A percentile compares a stretch with the other conserved stretches of the same genome.
phyloP scores from a whole-genome alignment of 805 yeast species.

The Candida railenensis region DNA sequence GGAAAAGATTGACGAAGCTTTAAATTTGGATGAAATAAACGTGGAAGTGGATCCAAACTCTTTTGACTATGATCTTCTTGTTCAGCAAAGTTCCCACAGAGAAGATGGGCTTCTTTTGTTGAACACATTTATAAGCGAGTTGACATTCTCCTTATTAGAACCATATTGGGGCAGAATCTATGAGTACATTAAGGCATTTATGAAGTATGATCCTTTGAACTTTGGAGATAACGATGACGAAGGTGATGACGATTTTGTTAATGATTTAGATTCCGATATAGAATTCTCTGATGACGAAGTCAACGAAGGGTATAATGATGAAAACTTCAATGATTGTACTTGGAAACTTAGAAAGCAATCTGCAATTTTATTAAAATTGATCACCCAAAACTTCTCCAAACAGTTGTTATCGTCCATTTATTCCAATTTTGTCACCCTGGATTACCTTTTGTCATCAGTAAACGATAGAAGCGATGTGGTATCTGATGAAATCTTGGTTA shows the following conservation, averaged over 20 bases:
- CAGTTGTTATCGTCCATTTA: constrained; percentile 3
- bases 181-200: constrained; percentile 19
- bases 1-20: constrained; percentile 15
- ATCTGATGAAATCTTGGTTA: constrained; percentile 45
- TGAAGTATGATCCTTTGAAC: constrained; percentile 31
- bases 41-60: constrained; percentile 24
- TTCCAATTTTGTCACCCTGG: constrained; percentile 15
- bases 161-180: constrained; percentile 14
- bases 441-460: constrained; percentile 17
- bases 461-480: constrained; percentile 51
- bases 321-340: constrained; percentile 44
- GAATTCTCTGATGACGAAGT: constrained; percentile 32
- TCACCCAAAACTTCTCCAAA: constrained; percentile 8
- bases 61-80: constrained; percentile 43
- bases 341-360: constrained; percentile 65
- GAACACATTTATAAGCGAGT: constrained; percentile 25
- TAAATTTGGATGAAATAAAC: constrained; percentile 22
- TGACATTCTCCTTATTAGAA: constrained; percentile 13
- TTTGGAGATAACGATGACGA: constrained; percentile 20
- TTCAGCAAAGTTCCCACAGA: constrained; percentile 46
- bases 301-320: constrained; percentile 36
- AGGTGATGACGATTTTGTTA: constrained; percentile 29
- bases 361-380: constrained; percentile 30
- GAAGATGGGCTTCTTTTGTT: constrained; percentile 50
- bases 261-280: constrained; percentile 35